Evolutionary conservation across 129 eudicot genomes (phyloP), one percentile per base, ranked within the genome.

Genomic region (Helianthus tuberosus): DNA sequence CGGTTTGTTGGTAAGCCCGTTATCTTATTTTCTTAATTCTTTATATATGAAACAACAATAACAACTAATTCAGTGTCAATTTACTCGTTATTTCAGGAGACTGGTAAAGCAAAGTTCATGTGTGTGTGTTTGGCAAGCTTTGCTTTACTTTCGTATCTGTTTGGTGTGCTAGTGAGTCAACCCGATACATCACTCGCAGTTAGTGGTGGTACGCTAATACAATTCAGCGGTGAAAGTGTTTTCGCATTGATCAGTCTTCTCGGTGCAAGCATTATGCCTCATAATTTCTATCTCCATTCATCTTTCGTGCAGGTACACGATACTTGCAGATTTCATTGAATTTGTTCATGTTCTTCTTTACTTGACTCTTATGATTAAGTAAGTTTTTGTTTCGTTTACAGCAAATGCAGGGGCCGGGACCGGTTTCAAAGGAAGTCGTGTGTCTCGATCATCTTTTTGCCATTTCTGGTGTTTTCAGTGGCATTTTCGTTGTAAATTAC

Each of bases 201-300:
- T 44, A 87, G 86, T 65, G 84, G 85, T 77, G 64, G 57, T 16
- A 73, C 71, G 76, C 74, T 79, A 77, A 71, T 65, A 15, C 83
- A 79, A 64, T 80, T 90, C 60, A 84, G 86, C 47, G 96, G 91
- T 62, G 98, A 90, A 78, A 93, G 84, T 69, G 90, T 85, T 38
- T 82, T 83, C 61, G 88, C 85, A 4, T 67, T 90, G 71, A 86
- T 90, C 84, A 80, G 93, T 84, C 91, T 93, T 68, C 96, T 93
- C 63, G 98, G 98, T 79, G 89, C 98, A 69, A 90, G 84, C 79
- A 82, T 93, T n/a, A 90, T 90, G 96, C 98, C 98, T 77, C 98
- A 93, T 86, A 90, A 90, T 65, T 86, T 93, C 67, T 93, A 88
- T 80, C 96, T 93, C 65, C 96, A 93, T 83, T 93, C 98, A 48